These are phyloP conservation scores for Phytopythium oedochilum DNA, from an alignment of 352 stramenopile genomes.

Conservation along the genomic window DNA sequence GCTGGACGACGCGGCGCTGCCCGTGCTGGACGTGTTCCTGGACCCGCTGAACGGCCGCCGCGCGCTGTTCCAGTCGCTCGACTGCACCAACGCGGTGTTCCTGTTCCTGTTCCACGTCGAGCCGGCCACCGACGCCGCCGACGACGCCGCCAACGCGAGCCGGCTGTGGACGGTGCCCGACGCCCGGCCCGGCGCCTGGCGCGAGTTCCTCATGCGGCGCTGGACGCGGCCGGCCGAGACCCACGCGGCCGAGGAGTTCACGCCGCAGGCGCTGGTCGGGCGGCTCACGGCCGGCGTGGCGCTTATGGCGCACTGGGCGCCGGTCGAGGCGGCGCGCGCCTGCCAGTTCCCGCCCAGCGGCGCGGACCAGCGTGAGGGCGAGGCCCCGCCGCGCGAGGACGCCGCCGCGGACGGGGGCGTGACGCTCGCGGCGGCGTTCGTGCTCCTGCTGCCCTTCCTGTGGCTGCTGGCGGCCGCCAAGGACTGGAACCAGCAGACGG, in stretches of 20 bases:
- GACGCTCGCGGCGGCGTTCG: background rate
- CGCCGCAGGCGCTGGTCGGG: slow-evolving; percentile 59
- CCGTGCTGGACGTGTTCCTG: slow-evolving; percentile 61
- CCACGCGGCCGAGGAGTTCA: slow-evolving; percentile 42
- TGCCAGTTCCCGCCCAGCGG: background rate
- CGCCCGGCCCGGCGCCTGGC: slow-evolving; percentile 21
- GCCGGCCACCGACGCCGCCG: background rate
- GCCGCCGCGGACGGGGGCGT: background rate
- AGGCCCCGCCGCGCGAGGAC: background rate
- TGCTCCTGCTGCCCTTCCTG: background rate
- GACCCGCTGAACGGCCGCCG: slow-evolving; percentile 66
- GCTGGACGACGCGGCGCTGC: slow-evolving; percentile 37
- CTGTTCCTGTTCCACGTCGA: slow-evolving; percentile 50
- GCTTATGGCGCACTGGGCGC: slow-evolving; percentile 8
- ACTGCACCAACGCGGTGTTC: slow-evolving; percentile 51
- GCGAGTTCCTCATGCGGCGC: slow-evolving; percentile 48
- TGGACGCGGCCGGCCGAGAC: slow-evolving; percentile 31
- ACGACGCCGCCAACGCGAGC: slow-evolving; percentile 4
- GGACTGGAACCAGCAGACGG: slow-evolving; percentile 11
- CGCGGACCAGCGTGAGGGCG: background rate
- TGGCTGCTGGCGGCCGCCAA: slow-evolving; percentile 9
- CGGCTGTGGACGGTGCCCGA: slow-evolving; percentile 2
- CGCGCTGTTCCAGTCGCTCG: slow-evolving; percentile 55
- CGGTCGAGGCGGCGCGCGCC: background rate
- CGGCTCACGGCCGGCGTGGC: slow-evolving; percentile 40